These are phyloP conservation scores for Citrullus colocynthis DNA, from an alignment of 306 rosid species.

Conservation along the genomic window DNA sequence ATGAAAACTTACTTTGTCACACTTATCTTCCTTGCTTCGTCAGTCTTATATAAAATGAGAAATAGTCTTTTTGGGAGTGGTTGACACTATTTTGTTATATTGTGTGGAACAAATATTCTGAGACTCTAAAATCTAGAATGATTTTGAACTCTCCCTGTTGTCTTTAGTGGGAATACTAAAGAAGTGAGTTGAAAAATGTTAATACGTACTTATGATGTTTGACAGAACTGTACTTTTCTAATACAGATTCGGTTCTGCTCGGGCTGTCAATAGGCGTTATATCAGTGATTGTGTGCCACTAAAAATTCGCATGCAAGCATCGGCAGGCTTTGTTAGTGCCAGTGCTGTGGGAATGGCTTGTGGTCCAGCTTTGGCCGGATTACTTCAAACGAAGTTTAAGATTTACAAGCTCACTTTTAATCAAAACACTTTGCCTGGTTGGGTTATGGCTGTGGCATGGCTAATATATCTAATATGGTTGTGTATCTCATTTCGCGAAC, in stretches of 20 bases:
- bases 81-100: neutral
- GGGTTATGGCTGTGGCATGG: constrained; percentile 97
- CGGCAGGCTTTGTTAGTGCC: constrained; percentile 97
- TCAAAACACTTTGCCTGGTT: constrained; percentile 81
- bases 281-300: constrained; percentile 94
- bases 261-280: constrained; percentile 97
- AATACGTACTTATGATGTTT: neutral
- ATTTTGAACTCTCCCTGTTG: neutral
- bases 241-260: constrained; percentile 89
- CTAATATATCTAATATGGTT: constrained; percentile 69
- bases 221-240: constrained; percentile 6
- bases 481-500: constrained; percentile 80
- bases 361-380: constrained; percentile 96
- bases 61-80: neutral
- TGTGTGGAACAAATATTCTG: neutral
- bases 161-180: neutral
- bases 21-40: neutral
- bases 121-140: neutral
- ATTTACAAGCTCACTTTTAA: constrained; percentile 74
- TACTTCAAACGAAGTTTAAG: constrained; percentile 72
- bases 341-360: constrained; percentile 99
- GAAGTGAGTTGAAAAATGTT: neutral
- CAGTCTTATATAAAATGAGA: neutral
- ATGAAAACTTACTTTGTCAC: neutral
- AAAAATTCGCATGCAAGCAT: constrained; percentile 87